phyloP scores from a whole-genome alignment of 345 rosid genomes.

The Mallotus nudiflorus region DNA sequence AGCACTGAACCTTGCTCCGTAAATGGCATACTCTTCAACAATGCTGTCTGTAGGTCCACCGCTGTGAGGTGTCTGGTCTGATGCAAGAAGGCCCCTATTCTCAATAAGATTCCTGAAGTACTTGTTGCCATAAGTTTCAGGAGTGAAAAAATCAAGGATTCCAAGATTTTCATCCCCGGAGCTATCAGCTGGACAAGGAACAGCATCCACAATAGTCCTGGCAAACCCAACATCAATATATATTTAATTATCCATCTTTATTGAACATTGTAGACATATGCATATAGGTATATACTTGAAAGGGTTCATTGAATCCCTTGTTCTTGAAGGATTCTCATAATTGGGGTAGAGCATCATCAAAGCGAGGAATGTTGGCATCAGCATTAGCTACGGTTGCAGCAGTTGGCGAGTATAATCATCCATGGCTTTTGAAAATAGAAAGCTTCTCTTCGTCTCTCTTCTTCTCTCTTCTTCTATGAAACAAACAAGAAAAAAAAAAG shows the following conservation, averaged over 20 bases:
- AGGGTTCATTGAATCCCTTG: conserved; percentile 1
- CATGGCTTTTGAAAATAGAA: too few species aligned
- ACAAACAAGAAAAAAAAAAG: too few species aligned
- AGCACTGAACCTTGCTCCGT: background rate
- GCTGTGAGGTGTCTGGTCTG: conserved; percentile 6
- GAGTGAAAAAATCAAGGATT: background rate
- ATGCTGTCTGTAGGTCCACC: too few species aligned
- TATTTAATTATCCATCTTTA: background rate
- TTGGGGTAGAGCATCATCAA: background rate
- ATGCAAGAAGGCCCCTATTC: background rate
- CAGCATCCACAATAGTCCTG: background rate
- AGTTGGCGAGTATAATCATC: background rate
- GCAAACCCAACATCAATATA: conserved; percentile 7
- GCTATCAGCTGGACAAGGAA: conserved; percentile 11
- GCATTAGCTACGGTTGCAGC: background rate
- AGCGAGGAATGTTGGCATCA: background rate
- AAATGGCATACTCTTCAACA: conserved; percentile 1
- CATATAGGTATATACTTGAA: background rate
- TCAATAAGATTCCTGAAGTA: conserved; percentile 4
- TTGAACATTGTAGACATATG: too few species aligned
- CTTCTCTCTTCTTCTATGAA: too few species aligned
- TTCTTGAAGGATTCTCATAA: background rate
- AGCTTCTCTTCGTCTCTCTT: too few species aligned
- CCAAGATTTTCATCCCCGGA: background rate
- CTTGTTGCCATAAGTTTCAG: background rate